phyloP scores from a whole-genome alignment of 2,329 filamentous ascomycete genomes.

The Calonectria hawksworthii region DNA sequence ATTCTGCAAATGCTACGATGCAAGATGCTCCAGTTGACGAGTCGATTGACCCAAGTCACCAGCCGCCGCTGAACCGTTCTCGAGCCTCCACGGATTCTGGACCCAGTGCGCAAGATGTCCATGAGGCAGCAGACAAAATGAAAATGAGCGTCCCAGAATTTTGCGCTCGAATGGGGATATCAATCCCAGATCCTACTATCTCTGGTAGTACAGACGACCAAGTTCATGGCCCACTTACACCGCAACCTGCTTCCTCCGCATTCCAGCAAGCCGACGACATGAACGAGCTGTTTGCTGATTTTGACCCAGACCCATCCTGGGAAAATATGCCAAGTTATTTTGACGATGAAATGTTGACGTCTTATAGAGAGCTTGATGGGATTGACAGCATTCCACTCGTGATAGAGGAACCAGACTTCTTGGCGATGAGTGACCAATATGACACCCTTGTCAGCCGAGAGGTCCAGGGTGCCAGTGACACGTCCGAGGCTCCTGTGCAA shows the following conservation, averaged over 20 bases:
- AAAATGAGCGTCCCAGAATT: neutral
- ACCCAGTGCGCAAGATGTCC: neutral
- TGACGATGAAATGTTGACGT: neutral
- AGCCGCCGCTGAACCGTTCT: neutral
- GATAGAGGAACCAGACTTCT: neutral
- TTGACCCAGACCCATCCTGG: neutral
- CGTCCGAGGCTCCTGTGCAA: neutral
- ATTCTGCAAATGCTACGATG: neutral
- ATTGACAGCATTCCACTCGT: neutral
- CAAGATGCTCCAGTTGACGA: neutral
- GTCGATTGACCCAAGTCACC: neutral
- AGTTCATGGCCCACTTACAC: neutral
- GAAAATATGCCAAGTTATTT: neutral
- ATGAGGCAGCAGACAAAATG: neutral
- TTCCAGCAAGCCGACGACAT: neutral
- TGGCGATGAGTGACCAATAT: neutral
- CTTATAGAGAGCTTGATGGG: neutral
- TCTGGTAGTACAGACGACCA: neutral
- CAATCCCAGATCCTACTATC: neutral
- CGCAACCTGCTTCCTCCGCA: neutral
- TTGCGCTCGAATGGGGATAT: neutral
- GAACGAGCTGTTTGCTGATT: neutral
- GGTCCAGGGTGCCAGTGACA: neutral
- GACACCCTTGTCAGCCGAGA: neutral
- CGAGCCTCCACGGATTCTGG: neutral